Evolutionary conservation across 495 filamentous ascomycete genomes (phyloP), one percentile per base, ranked within the genome.

Genomic region (Neurospora sp.): DNA sequence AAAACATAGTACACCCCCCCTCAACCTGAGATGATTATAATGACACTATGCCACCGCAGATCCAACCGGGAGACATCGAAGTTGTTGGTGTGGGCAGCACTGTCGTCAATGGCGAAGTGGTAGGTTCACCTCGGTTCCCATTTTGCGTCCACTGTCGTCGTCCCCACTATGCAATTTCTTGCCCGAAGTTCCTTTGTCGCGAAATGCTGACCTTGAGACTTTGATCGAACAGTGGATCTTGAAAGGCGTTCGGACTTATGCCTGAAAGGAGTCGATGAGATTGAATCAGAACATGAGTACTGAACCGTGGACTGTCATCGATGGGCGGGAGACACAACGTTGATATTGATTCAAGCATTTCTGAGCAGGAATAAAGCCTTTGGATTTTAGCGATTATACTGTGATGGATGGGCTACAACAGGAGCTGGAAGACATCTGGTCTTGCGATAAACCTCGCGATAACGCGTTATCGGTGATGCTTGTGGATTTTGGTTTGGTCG

Each of bases 31-130:
- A 35, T 37, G 44, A 16, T 31, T 18, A 31, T n/a, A 6, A 22
- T 31, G 44, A 35, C 42, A 35, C 16, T 11, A 59, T 35, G n/a
- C 40, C 11, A 39, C 14, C 14, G 14, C 74, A 96, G 93, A 91
- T 97, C 37, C 89, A 94, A 84, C 94, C 94, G 3, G 90, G 89
- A 4, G 86, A 88, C 73, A 88, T 97, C 37, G 88, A 93, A 77
- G 91, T 97, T 20, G 86, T 89, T 39, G 88, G 83, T 69, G 80
- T 96, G 71, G 90, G 89, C 0, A 88, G 90, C 77, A 84, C 86
- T 69, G 94, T 96, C 35, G 86, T 88, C 4, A 98, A 98, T 81
- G 94, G 94, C 20, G 91, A 98, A 80, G 89, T 97, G 39, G 81
- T 82, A 75, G 61, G 76, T 72, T 18, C 38, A 48, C 37, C 9